Base-by-base conservation (phyloP, 768 basidiomycete species). In the Astraeus odoratus region DNA sequence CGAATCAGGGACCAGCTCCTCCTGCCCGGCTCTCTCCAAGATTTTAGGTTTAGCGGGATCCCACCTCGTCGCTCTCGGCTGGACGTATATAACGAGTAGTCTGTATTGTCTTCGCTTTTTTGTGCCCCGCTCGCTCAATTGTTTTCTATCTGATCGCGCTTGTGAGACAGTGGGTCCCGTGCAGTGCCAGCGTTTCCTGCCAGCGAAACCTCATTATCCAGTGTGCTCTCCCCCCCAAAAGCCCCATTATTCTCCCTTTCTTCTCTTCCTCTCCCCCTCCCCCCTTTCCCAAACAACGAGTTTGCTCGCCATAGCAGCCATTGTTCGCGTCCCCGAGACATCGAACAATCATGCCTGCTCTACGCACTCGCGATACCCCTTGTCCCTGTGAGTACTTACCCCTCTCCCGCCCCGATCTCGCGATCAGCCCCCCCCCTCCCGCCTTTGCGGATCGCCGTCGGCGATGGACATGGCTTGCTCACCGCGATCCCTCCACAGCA, bases 301-400 rank as follows among this genome's bases (percentile, higher is more conserved):
- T 54, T 51, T 55, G 63, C 59, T 56, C 64, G 48, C 55, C 58
- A 30, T 40, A 42, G 62, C 61, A 57, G 61, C 51, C 51, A 54
- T 61, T 67, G 58, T 66, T 61, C 58, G 25, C 24, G n/a, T n/a
- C n/a, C n/a, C n/a, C n/a, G n/a, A n/a, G n/a, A n/a, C n/a, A 54
- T 50, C 43, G 58, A 58, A 64, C 70, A 65, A 79, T 76, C 74
- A 86, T 86, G 84, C 84, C 84, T 65, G 82, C 82, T 42, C 72
- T 79, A 59, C 83, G 84, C 70, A 86, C 83, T 63, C 82, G 81
- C 72, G 82, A 85, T 72, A 81, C 75, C 72, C 75, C 72, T 52
- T 65, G 74, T 61, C 70, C 69, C 59, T 64, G 73, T 72, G 44
- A 68, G 71, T 63, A 31, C 36, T 19, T 23, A 18, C 19, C 0